A percentile compares a stretch with the other conserved stretches of the same genome.
phyloP scores from a whole-genome alignment of 2,329 filamentous ascomycete species.

The Tolypocladium pustulatum region DNA sequence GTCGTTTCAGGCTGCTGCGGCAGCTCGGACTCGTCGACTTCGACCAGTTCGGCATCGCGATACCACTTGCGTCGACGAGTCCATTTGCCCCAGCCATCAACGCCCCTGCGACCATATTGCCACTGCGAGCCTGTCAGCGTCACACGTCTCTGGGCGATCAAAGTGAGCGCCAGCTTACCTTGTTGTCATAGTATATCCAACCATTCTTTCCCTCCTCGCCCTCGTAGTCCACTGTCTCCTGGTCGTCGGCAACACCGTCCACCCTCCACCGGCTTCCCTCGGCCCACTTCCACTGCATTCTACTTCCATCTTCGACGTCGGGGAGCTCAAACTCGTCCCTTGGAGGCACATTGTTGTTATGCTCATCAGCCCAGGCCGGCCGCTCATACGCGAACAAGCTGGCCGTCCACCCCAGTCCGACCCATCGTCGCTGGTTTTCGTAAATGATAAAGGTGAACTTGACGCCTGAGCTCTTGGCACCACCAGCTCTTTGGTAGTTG shows the following conservation, averaged over 20 bases:
- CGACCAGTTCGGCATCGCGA: slow-evolving; percentile 88
- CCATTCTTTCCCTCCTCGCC: slow-evolving; percentile 56
- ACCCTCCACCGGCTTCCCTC: slow-evolving; percentile 78
- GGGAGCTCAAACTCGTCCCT: slow-evolving; percentile 60
- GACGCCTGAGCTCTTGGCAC: slow-evolving; percentile 61
- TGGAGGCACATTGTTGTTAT: slow-evolving; percentile 68
- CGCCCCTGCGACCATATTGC: slow-evolving; percentile 74
- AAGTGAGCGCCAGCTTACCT: slow-evolving; percentile 41
- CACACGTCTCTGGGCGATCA: not conserved
- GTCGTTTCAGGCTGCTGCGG: slow-evolving; percentile 27
- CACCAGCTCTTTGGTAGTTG: slow-evolving; percentile 20
- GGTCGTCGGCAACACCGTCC: slow-evolving; percentile 56
- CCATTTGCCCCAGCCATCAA: slow-evolving; percentile 90
- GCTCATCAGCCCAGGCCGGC: slow-evolving; percentile 89
- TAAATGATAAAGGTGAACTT: slow-evolving; percentile 95
- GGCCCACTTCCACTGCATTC: slow-evolving; percentile 64
- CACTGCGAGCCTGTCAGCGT: slow-evolving; percentile 45
- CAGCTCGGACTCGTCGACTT: slow-evolving; percentile 36
- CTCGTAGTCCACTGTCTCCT: slow-evolving; percentile 36
- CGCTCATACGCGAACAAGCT: slow-evolving; percentile 87
- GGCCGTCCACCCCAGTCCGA: slow-evolving; percentile 90
- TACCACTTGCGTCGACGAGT: slow-evolving; percentile 93
- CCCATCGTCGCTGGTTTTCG: slow-evolving; percentile 92
- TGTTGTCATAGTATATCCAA: slow-evolving; percentile 98
- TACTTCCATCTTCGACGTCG: slow-evolving; percentile 48